Evolutionary conservation across 257 asterid genomes (phyloP).

Genomic region (Knoxia roxburghii): DNA sequence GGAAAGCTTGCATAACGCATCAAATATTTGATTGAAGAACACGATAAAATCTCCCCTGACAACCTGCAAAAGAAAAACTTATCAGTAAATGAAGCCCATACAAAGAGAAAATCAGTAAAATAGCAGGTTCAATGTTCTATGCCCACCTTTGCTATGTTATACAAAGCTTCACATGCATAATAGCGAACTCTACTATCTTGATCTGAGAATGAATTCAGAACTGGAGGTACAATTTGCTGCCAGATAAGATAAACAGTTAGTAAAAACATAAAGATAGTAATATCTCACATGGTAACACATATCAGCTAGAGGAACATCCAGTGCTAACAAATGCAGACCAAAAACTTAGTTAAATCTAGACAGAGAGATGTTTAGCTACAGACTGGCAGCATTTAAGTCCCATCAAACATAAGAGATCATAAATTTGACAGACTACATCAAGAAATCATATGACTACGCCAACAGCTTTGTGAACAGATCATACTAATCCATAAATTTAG

Average conservation of each 20-base stretch:
- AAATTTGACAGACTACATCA: background rate
- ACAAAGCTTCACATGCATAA: conserved; percentile 97
- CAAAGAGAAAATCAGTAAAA: conserved; percentile 10
- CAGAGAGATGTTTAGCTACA: no score
- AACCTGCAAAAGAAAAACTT: conserved; percentile 47
- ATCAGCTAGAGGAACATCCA: background rate
- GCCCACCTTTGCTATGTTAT: conserved; percentile 96
- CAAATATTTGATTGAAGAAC: conserved; percentile 96
- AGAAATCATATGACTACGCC: background rate
- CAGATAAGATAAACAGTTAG: conserved; percentile 21
- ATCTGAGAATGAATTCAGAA: conserved; percentile 75
- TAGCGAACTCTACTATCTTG: conserved; percentile 99
- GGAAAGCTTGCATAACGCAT: conserved; percentile 91
- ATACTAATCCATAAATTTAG: no score
- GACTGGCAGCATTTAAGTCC: no score
- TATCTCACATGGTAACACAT: background rate
- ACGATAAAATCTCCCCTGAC: conserved; percentile 98
- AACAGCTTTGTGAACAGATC: background rate
- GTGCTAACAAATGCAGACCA: background rate
- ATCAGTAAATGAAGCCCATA: conserved; percentile 21
- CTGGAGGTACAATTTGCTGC: conserved; percentile 99
- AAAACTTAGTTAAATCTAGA: background rate
- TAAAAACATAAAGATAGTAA: conserved; percentile 14
- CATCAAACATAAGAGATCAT: background rate
- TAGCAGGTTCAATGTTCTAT: background rate